phyloP scores from a whole-genome alignment of 2,329 filamentous ascomycete species.

The Pyricularia sp. region DNA sequence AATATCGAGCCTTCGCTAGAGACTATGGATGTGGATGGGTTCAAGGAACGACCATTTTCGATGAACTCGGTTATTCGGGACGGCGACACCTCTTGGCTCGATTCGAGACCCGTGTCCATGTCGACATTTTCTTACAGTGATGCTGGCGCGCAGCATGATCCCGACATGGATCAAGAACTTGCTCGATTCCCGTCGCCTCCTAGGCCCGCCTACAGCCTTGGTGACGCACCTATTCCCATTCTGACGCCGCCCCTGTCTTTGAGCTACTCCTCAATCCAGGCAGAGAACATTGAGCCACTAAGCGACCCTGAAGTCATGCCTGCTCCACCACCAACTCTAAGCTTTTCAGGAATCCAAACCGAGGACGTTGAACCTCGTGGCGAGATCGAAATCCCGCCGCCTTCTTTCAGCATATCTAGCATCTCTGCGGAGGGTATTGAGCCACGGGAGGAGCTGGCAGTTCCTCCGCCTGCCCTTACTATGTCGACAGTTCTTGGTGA shows the following conservation, averaged over 20 bases:
- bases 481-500: slow-evolving; percentile 27
- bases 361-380: slow-evolving; percentile 11
- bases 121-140: slow-evolving; percentile 42
- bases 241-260: slow-evolving; percentile 24
- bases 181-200: slow-evolving; percentile 46
- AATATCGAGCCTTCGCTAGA: slow-evolving; percentile 20
- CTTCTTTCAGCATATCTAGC: slow-evolving; percentile 11
- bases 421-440: slow-evolving; percentile 15
- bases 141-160: slow-evolving; percentile 39
- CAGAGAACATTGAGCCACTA: slow-evolving; percentile 32
- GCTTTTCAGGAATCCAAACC: slow-evolving; percentile 19
- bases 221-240: slow-evolving; percentile 14
- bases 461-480: slow-evolving; percentile 4
- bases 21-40: slow-evolving; percentile 12
- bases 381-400: slow-evolving; percentile 8
- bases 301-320: slow-evolving; percentile 22
- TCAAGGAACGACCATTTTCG: slow-evolving; percentile 26
- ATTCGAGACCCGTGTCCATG: slow-evolving; percentile 33
- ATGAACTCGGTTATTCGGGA: slow-evolving; percentile 29
- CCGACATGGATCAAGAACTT: slow-evolving; percentile 40
- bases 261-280: slow-evolving; percentile 33
- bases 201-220: slow-evolving; percentile 22
- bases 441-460: slow-evolving; percentile 11
- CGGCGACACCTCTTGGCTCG: slow-evolving; percentile 15
- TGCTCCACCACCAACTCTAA: slow-evolving; percentile 22